Conservation (phyloP, 2,329 filamentous ascomycete species). For the Botrytis aclada region DNA sequence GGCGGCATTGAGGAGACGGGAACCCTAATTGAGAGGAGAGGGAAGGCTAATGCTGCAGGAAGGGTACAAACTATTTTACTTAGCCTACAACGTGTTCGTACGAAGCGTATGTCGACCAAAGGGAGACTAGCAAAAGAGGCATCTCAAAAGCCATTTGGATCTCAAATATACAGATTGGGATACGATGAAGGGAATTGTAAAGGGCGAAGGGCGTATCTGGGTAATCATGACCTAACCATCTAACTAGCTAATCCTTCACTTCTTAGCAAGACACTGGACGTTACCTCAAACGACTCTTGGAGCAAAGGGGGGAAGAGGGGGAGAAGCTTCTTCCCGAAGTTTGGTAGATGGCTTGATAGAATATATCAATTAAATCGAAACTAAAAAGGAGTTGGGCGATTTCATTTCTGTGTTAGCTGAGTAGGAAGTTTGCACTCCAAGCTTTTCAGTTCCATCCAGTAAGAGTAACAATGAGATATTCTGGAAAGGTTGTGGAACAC, state of each 20-base stretch:
- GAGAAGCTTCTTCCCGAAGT: neutral
- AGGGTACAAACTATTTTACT: neutral
- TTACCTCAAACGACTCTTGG: neutral
- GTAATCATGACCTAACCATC: neutral
- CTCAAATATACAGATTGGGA: neutral
- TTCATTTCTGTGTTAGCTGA: neutral
- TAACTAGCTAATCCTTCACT: neutral
- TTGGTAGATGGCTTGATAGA: neutral
- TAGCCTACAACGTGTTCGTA: neutral
- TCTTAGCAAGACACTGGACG: neutral
- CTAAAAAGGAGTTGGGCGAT: neutral
- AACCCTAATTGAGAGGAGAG: neutral
- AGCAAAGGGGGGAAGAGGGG: neutral
- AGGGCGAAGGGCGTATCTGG: neutral
- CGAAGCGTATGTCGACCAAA: neutral
- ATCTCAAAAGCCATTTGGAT: neutral
- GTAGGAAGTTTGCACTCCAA: neutral
- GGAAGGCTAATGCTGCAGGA: neutral
- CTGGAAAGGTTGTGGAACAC: neutral
- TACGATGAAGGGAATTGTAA: neutral
- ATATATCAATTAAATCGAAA: neutral
- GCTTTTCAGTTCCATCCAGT: neutral
- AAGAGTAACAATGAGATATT: neutral
- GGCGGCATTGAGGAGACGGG: neutral
- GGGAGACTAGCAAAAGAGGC: neutral